phyloP scores from a whole-genome alignment of 495 filamentous ascomycete species.

The Aspergillus wentii region DNA sequence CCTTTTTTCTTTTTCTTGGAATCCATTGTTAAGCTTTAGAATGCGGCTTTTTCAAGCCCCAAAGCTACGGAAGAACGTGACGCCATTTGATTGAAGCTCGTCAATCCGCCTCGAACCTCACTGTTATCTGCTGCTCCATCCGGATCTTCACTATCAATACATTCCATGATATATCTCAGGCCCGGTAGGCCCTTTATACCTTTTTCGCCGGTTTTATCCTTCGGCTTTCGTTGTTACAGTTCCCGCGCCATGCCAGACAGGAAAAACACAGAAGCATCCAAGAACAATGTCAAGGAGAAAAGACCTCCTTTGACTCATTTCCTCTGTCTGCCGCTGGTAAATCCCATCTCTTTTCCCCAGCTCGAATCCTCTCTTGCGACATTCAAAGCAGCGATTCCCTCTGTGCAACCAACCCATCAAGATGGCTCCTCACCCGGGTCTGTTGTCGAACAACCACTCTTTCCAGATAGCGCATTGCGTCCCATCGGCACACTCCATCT shows the following conservation, averaged over 20 bases:
- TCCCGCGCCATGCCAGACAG: constrained; percentile 7
- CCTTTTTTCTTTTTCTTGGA: neutral
- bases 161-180: neutral
- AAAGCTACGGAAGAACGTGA: no score
- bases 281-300: constrained; percentile 23
- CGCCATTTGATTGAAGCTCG: no score
- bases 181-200: neutral
- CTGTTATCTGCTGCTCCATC: no score
- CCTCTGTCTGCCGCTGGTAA: constrained; percentile 77
- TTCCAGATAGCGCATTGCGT: constrained; percentile 60
- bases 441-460: constrained; percentile 20
- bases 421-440: constrained; percentile 10
- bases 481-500: constrained; percentile 80
- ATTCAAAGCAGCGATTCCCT: constrained; percentile 56
- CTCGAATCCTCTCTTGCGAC: constrained; percentile 53
- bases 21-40: no score
- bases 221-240: constrained; percentile 1
- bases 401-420: constrained; percentile 6
- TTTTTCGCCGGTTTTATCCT: neutral
- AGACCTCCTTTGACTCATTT: constrained; percentile 72
- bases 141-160: no score
- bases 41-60: no score
- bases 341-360: constrained; percentile 53
- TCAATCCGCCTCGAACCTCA: no score
- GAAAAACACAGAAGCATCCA: constrained; percentile 5